Evolutionary conservation across 176 grass and related monocot species (phyloP).

Genomic region (Carex pumila): DNA sequence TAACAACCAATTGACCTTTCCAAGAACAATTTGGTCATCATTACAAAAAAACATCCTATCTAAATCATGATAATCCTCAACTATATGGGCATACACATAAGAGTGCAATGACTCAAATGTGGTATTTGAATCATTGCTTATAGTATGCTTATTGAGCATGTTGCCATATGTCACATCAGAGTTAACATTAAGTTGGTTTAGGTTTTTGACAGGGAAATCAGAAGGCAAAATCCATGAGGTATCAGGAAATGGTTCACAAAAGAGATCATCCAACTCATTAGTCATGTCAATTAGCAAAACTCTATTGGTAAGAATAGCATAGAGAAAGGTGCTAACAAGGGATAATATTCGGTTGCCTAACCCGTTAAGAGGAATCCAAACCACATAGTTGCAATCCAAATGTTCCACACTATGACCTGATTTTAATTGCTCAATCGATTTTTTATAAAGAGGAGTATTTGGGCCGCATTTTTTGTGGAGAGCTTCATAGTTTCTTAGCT

Average conservation of each 20-base stretch:
- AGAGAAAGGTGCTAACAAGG: constrained; percentile 37
- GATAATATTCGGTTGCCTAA: constrained; percentile 58
- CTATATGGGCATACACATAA: constrained; percentile 36
- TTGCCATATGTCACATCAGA: constrained; percentile 1
- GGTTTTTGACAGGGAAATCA: constrained; percentile 34
- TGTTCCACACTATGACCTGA: neutral
- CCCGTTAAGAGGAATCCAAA: constrained; percentile 40
- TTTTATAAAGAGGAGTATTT: constrained; percentile 33
- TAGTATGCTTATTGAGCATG: constrained; percentile 9
- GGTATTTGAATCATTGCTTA: neutral
- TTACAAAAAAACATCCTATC: constrained; percentile 39
- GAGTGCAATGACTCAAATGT: constrained; percentile 19
- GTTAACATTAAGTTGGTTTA: neutral
- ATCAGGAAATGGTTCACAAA: constrained; percentile 63
- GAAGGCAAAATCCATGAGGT: constrained; percentile 38
- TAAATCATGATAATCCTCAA: neutral
- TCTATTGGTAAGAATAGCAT: constrained; percentile 45
- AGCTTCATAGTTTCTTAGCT: constrained; percentile 50
- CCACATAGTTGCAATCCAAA: constrained; percentile 38
- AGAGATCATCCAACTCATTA: constrained; percentile 38
- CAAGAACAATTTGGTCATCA: constrained; percentile 34
- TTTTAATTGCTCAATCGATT: constrained; percentile 27
- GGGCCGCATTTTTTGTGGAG: constrained; percentile 43
- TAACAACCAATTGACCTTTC: constrained; percentile 46
- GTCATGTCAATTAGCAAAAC: constrained; percentile 30